Evolutionary conservation across 768 basidiomycete species (phyloP), one percentile per base, ranked within the genome.

Genomic region (Neoboletus subvelutipes): DNA sequence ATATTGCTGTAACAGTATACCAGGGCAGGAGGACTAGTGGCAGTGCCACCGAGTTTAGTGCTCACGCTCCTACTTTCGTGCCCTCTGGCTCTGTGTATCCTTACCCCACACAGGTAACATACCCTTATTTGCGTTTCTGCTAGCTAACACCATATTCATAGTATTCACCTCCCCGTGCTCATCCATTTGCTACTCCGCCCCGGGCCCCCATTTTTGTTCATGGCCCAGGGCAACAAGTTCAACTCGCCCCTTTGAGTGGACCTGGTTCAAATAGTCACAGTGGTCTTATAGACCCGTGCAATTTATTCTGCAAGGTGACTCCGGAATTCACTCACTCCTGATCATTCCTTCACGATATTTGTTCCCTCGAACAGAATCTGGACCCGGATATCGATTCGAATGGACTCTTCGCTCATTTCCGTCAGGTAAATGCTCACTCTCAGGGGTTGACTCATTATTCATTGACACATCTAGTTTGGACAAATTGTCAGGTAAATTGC

Each of bases 141-240:
- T 26, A 10, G 29, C 50, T 57, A 50, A 58, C 52, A 31, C 45
- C 28, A 55, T 28, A 46, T 37, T 37, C 20, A 40, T 60, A 84
- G 80, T 89, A 91, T 74, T 88, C 87, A 42, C 87, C 88, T 52
- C 86, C 88, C 8, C 83, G 84, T 58, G 75, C 73, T 26, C 77
- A 75, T 64, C 83, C 82, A 15, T 83, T 77, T 62, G 78, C 72
- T 45, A 74, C 60, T 46, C 58, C 71, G 4, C 74, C 73, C 40
- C 72, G 73, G 31, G 63, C 61, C 15, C 59, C 82, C 31, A 63
- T 80, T 20, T 93, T 93, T 66, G 78, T 91, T 9, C 91, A 92
- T 70, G 92, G 92, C 11, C 92, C 92, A 12, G 92, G 92, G 4
- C 92, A 94, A 68, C 92, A 93, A 70, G 90, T 94, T 34, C 91